These are phyloP conservation scores for Scutellaria baicalensis DNA, from an alignment of 257 asterid species.

Conservation along the genomic window DNA sequence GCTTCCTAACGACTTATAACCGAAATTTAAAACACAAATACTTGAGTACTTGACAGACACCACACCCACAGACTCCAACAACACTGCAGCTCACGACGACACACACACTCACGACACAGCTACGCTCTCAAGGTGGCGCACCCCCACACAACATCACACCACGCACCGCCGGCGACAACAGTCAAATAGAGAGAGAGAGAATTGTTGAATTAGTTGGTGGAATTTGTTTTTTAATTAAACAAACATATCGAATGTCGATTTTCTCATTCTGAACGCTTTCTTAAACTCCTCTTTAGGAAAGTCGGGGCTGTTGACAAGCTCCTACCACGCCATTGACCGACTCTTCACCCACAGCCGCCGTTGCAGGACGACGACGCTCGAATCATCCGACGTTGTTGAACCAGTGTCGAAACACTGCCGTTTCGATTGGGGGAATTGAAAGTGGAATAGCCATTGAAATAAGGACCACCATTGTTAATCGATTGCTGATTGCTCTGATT, in stretches of 20 bases:
- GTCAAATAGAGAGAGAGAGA: too few species aligned
- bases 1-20: too few species aligned
- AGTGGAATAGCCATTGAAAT: not conserved
- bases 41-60: too few species aligned
- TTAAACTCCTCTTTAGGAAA: slow-evolving; percentile 28
- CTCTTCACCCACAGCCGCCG: slow-evolving; percentile 40
- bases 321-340: slow-evolving; percentile 44
- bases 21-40: too few species aligned
- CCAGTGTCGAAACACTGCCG: slow-evolving; percentile 17
- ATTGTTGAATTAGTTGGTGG: too few species aligned
- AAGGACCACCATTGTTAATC: not conserved
- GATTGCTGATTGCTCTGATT: not conserved
- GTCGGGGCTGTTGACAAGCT: slow-evolving; percentile 29
- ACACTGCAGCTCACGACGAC: too few species aligned
- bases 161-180: too few species aligned
- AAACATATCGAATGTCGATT: slow-evolving; percentile 29
- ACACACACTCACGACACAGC: too few species aligned
- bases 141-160: too few species aligned
- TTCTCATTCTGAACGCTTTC: slow-evolving; percentile 38
- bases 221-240: too few species aligned
- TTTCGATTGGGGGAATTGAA: slow-evolving; percentile 17
- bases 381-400: slow-evolving; percentile 5
- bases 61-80: too few species aligned
- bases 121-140: too few species aligned
- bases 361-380: not conserved